Evolutionary conservation across 768 basidiomycete species (phyloP), one percentile per base, ranked within the genome.

Genomic region (Kwoniella sp.): DNA sequence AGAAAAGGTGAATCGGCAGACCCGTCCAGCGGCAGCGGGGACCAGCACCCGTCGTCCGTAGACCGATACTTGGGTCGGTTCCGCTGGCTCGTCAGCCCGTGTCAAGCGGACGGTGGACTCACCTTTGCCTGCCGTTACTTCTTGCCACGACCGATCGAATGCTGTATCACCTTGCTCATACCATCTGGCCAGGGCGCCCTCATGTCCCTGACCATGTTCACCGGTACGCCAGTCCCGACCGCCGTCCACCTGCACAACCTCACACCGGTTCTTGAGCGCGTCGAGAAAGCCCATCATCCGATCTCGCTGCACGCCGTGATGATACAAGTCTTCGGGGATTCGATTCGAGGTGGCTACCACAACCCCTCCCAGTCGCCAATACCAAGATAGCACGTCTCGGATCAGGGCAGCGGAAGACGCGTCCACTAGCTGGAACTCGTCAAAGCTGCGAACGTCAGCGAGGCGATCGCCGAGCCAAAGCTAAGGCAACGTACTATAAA

Each of bases 341-440:
- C 79, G 78, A 64, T 82, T 82, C 36, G 71, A 75, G 22, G 73
- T 76, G 5, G 72, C 73, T 9, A 76, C 62, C 8, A 84, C 75
- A 6, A 83, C 79, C 2, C 82, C 81, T 15, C 81, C 82, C 67
- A 84, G 76, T 5, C 82, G 76, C 82, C 81, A 83, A 62, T 80
- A 83, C 81, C 80, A 83, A 11, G 80, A 78, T 14, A 83, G 67
- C 5, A 83, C 80, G 52, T 75, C 73, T 25, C 73, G 61, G 5
- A 75, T 56, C 3, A 76, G 48, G 0, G 73, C 65, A 1, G 83
- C 81, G 27, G 81, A 81, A 0, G 82, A 82, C 1, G 82, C 80
- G 63, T 83, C 82, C 5, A 83, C 78, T 5, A 83, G 76, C 63
- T 83, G 83, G 2, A 83, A 71, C 69, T 84, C 80, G 57, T 83